Base-by-base conservation (phyloP, 148 eudicot species). In the Vaccinium darrowii region DNA sequence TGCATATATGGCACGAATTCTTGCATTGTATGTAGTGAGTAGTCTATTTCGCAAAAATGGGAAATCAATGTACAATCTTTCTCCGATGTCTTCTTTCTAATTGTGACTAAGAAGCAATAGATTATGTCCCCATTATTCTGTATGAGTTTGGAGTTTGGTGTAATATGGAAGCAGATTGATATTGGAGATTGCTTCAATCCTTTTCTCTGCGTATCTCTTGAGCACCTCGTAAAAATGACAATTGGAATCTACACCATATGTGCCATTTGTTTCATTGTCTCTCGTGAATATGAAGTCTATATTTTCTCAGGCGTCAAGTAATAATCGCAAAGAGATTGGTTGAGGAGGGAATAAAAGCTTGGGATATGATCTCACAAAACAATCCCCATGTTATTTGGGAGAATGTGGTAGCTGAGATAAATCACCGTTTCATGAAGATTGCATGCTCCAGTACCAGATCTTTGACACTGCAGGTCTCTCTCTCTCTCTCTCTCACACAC, bases 261-360 rank as follows among this genome's bases (percentile, higher is more conserved):
- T 82, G 79, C 77, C 67, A 30, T 53, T 30, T 52, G 27, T 82
- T 71, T 69, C 49, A 25, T 65, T 27, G 75, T 82, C 21, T 74
- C 33, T 73, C 11, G 2, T 56, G 56, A 82, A 60, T 80, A 60
- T 60, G 79, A 36, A 33, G 53, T 19, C 11, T 51, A 23, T 81
- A 14, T 60, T 65, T 79, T 89, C 86, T 58, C 85, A 97, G 99
- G 93, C 88, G 89, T 79, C 98, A 95, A 88, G 94, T 97, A 87
- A 62, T 82, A 83, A 89, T 95, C 9, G 91, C 95, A 56, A 95
- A 97, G 94, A 83, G 90, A 81, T 89, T 97, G 53, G 84, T 97
- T 12, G 94, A 90, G 89, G 98, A 97, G 86, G 99, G 96, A 86
- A 93, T 88, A 76, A 91, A 87, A 87, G 90, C 84, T 76, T 97